phyloP scores from a whole-genome alignment of 176 grass and related monocot species.

The sorghum (Sorghum bicolor) region DNA sequence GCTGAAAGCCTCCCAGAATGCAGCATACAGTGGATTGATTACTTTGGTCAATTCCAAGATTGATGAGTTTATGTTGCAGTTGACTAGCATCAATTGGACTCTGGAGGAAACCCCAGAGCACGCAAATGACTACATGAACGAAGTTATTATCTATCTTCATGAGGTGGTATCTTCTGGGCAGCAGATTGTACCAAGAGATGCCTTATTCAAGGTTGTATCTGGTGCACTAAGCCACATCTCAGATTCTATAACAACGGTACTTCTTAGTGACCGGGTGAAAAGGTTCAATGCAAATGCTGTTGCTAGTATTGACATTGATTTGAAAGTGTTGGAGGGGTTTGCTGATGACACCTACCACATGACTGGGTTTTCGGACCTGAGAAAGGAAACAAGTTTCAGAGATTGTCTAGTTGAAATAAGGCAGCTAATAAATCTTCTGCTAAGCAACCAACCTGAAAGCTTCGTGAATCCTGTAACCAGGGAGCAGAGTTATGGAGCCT shows the following conservation, averaged over 20 bases:
- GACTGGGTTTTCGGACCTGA: conserved; percentile 52
- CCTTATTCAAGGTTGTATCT: conserved; percentile 53
- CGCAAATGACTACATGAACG: conserved; percentile 87
- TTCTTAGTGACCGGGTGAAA: conserved; percentile 79
- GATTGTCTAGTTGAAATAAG: conserved; percentile 70
- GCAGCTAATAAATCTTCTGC: conserved; percentile 73
- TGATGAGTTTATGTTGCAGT: conserved; percentile 58
- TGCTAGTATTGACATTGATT: conserved; percentile 65
- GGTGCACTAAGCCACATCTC: conserved; percentile 66
- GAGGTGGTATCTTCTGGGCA: conserved; percentile 47
- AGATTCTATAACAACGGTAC: conserved; percentile 53
- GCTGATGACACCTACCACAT: conserved; percentile 53
- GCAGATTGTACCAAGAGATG: conserved; percentile 65
- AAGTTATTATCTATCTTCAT: conserved; percentile 66
- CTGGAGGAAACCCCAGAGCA: conserved; percentile 71
- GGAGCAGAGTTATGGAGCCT: conserved; percentile 62
- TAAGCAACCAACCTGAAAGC: conserved; percentile 83
- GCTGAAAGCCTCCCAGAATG: conserved; percentile 68
- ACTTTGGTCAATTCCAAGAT: conserved; percentile 68
- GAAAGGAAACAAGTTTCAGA: conserved; percentile 62
- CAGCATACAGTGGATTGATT: conserved; percentile 58
- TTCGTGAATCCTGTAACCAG: conserved; percentile 75
- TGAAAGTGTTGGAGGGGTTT: conserved; percentile 63
- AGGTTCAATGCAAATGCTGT: conserved; percentile 73
- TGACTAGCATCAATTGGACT: conserved; percentile 72